Conservation (phyloP, 148 eudicot genomes). For the Fagopyrum homotropicum region DNA sequence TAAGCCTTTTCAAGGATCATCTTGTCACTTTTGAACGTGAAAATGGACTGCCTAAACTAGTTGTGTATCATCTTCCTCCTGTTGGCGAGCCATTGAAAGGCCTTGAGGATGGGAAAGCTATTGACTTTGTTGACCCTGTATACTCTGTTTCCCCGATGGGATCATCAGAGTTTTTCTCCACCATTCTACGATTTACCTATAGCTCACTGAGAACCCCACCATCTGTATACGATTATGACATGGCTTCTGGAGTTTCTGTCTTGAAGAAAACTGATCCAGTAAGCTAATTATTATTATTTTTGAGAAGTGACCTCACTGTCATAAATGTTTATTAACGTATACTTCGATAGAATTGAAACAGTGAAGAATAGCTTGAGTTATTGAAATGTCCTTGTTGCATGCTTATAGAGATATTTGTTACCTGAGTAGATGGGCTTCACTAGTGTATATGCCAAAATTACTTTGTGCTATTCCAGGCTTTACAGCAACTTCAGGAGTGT, state of each 20-base stretch:
- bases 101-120: slow-evolving; percentile 51
- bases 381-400: background rate
- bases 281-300: slow-evolving; percentile 18
- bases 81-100: slow-evolving; percentile 54
- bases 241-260: slow-evolving; percentile 66
- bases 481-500: too few species aligned
- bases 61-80: slow-evolving; percentile 63
- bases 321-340: background rate
- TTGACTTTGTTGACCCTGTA: slow-evolving; percentile 77
- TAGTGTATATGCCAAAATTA: background rate
- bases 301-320: background rate
- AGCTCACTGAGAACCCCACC: slow-evolving; percentile 85
- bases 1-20: slow-evolving; percentile 64
- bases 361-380: background rate
- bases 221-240: slow-evolving; percentile 80
- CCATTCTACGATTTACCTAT: slow-evolving; percentile 60
- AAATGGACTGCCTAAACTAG: slow-evolving; percentile 55
- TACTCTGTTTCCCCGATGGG: slow-evolving; percentile 50
- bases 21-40: slow-evolving; percentile 76
- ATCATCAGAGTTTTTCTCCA: slow-evolving; percentile 74
- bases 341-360: background rate
- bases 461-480: background rate
- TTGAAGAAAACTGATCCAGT: slow-evolving; percentile 73
- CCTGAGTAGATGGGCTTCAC: background rate
- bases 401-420: background rate